Base-by-base conservation (phyloP, 2,329 filamentous ascomycete genomes). In the Arthroderma sp. region DNA sequence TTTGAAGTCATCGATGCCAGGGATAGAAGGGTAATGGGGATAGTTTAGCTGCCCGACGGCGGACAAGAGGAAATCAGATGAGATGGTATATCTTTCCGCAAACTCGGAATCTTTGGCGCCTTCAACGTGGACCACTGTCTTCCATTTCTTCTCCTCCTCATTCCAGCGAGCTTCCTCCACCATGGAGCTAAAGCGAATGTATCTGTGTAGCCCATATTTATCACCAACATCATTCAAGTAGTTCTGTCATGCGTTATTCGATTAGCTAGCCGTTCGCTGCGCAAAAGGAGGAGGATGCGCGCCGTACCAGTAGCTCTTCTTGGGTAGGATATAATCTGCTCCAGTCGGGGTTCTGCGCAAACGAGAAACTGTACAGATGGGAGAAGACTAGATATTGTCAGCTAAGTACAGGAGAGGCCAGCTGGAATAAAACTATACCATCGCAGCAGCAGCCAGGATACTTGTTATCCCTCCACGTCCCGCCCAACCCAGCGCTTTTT, bases 331-430 rank as follows among this genome's bases (percentile, higher is more conserved):
- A 83, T 56, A 81, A 74, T 17, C 79, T 70, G 0, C 77, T 77
- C 81, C 81, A 82, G 61, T 77, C 72, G 2, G 78, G 70, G 55
- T 82, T 83, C 55, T 81, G 79, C 37, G 79, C 80, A 62, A 84
- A 84, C 4, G 79, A 82, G 66, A 77, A 83, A 44, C 75, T 79
- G 68, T 84, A 84, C 2, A 84, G 69, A 52, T 76, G 70, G 35
- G 74, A 78, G 73, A 74, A 78, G 8, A 81, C 77, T 71, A 59
- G 66, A 39, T 9, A 9, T 4, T 28, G 28, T 23, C 39, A 28
- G 23, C 28, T n/a, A n/a, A n/a, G n/a, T n/a, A n/a, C n/a, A n/a
- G n/a, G n/a, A n/a, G n/a, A n/a, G 9, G 13, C 2, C 2, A 15
- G 13, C 0, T 23, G 17, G 8, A 53, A 15, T 9, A 6, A 54